phyloP scores from a whole-genome alignment of 2,329 filamentous ascomycete species.

The Colletotrichum tanaceti region DNA sequence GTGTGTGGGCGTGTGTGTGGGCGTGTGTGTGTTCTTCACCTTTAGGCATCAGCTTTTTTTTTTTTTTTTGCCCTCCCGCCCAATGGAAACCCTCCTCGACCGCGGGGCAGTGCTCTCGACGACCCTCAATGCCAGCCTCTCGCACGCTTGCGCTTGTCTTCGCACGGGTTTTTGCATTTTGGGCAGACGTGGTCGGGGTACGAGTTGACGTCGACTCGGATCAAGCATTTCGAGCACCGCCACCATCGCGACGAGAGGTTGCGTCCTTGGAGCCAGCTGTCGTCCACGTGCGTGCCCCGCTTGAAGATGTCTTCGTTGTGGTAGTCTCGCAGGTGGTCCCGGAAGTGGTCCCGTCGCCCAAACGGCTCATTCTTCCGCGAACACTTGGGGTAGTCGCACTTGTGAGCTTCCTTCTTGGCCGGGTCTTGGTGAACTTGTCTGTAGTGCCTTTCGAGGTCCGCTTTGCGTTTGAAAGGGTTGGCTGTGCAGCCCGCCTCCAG shows the following conservation, averaged over 20 bases:
- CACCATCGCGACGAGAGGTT: conserved; percentile 59
- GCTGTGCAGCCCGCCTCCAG: conserved; percentile 55
- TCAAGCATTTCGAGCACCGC: conserved; percentile 66
- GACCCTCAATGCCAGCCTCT: conserved; percentile 37
- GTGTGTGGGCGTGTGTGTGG: conserved; percentile 1
- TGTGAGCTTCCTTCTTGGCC: conserved; percentile 55
- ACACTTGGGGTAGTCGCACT: conserved; percentile 66
- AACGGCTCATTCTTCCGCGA: conserved; percentile 59
- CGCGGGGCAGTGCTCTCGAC: conserved; percentile 17
- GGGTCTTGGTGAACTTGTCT: conserved; percentile 60
- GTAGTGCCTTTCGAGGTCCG: conserved; percentile 67
- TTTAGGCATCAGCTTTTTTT: conserved; percentile 8
- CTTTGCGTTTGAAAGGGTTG: conserved; percentile 62
- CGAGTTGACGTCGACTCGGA: conserved; percentile 56
- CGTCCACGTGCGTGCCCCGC: conserved; percentile 52
- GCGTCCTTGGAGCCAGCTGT: conserved; percentile 55
- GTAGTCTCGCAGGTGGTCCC: conserved; percentile 66
- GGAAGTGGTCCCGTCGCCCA: conserved; percentile 66
- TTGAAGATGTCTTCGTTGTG: conserved; percentile 67
- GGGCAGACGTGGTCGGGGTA: conserved; percentile 56
- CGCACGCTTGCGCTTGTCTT: conserved; percentile 53
- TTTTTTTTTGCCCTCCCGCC: conserved; percentile 3
- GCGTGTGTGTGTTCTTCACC: conserved; percentile 9
- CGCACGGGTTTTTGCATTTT: conserved; percentile 59
- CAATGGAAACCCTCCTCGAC: conserved; percentile 17